Conservation (phyloP, 2,329 filamentous ascomycete genomes). For the Aspergillus sojae region DNA sequence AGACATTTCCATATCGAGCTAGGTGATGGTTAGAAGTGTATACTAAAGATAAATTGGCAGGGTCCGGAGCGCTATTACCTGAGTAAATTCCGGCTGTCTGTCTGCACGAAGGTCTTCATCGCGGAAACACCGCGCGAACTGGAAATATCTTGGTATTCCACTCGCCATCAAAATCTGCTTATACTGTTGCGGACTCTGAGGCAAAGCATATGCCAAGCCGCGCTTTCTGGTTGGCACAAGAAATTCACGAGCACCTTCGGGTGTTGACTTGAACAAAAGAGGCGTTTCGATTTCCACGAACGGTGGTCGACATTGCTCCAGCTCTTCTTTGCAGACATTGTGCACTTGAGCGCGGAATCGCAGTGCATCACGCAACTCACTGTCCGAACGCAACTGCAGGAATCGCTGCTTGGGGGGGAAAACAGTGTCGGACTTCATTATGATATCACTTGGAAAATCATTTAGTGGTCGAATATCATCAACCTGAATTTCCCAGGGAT, state of each 20-base stretch:
- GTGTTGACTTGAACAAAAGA: conserved; percentile 93
- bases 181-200: conserved; percentile 97
- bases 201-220: conserved; percentile 83
- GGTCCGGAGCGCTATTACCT: conserved; percentile 54
- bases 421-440: conserved; percentile 72
- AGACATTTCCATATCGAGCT: conserved; percentile 92
- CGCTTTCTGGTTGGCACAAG: conserved; percentile 80
- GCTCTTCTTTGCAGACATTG: conserved; percentile 55
- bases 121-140: conserved; percentile 91
- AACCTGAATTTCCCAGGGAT: conserved; percentile 62
- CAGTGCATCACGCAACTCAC: conserved; percentile 67
- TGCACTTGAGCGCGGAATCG: conserved; percentile 67
- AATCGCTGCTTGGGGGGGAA: conserved; percentile 78
- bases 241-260: conserved; percentile 93
- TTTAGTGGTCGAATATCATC: conserved; percentile 69
- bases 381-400: conserved; percentile 79
- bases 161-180: conserved; percentile 97
- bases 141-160: conserved; percentile 80
- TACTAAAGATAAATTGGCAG: not conserved
- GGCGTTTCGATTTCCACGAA: conserved; percentile 89
- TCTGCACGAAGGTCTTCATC: conserved; percentile 93
- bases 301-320: conserved; percentile 54
- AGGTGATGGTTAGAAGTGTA: not conserved
- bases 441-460: conserved; percentile 72
- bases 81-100: conserved; percentile 94